Conservation (phyloP, 78 protist genomes). For the Isochrysis galbana region DNA sequence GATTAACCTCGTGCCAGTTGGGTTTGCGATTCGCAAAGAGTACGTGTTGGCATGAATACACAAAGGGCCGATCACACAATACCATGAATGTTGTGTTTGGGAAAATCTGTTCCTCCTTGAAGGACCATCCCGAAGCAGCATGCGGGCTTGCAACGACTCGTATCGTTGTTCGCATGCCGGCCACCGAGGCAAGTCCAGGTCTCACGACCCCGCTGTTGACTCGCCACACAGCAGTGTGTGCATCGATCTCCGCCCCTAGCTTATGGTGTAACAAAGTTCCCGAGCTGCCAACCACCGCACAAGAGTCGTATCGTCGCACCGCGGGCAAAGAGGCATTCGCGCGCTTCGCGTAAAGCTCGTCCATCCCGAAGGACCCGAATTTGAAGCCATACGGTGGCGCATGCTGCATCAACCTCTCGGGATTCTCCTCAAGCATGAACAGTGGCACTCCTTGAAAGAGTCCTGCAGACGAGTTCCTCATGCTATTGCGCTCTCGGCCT, state of each 20-base stretch:
- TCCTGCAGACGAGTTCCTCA: too few species aligned
- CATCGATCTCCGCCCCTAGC: constrained; percentile 6
- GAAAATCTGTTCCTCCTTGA: neutral
- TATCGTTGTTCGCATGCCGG: neutral
- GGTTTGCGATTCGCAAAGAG: neutral
- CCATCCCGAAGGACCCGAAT: neutral
- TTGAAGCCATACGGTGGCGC: neutral
- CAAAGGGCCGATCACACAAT: neutral
- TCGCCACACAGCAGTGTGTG: neutral
- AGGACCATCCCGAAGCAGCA: neutral
- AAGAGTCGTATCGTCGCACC: neutral
- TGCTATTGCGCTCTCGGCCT: too few species aligned
- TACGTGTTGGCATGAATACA: constrained; percentile 13
- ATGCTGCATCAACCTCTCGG: neutral
- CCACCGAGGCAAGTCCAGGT: neutral
- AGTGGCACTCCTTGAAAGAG: neutral
- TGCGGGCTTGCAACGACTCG: neutral
- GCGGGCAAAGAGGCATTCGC: neutral
- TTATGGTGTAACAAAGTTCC: neutral
- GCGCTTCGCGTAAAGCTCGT: neutral
- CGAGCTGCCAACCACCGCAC: constrained; percentile 1
- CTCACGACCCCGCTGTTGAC: neutral
- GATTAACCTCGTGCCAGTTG: neutral
- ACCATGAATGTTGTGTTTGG: neutral
- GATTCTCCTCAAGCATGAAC: neutral